Evolutionary conservation across 306 rosid species (phyloP), one percentile per base, ranked within the genome.

Genomic region (Sicyos baderoa): DNA sequence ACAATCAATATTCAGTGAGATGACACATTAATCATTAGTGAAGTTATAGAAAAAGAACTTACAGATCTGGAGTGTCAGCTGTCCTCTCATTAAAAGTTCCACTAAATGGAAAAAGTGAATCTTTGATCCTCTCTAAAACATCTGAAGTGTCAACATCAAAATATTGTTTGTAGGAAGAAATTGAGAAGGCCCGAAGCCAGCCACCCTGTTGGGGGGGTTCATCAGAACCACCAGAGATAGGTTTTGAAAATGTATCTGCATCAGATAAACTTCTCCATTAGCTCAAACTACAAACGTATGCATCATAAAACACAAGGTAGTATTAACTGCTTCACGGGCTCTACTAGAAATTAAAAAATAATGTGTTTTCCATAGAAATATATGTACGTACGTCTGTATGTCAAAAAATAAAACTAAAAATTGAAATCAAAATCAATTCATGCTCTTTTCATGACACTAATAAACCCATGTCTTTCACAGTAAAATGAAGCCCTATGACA

Each of bases 81-180:
- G 91, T 93, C 81, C 87, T 93, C 68, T 93, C 98, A 73, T 83
- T 89, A 68, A 93, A 93, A 75, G 85, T 77, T 85, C 95, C 98
- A 55, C 86, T 86, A 81, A 89, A 89, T 75, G 98, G 98, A 76
- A 87, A 79, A 64, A 91, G 90, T 9, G 97, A 87, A 70, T 89
- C 82, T 66, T 81, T 81, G 76, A 91, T 84, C 80, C 97, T 91
- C 81, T 86, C 95, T 63, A 91, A 9, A 76, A 91, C 90, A 76
- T 91, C 97, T 48, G 92, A 76, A 77, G 96, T 89, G 78, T 91
- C 97, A 48, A 91, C 77, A 72, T 91, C 97, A 77, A 89, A 89
- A 88, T 85, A 91, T 6, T 83, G 86, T 75, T 89, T 85, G 86
- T 91, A 91, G 48, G 96, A 49, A 75, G 92, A 86, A 76, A 91